These are phyloP conservation scores for Xanthoconium stramineum DNA, from an alignment of 768 basidiomycete species.

Conservation along the genomic window DNA sequence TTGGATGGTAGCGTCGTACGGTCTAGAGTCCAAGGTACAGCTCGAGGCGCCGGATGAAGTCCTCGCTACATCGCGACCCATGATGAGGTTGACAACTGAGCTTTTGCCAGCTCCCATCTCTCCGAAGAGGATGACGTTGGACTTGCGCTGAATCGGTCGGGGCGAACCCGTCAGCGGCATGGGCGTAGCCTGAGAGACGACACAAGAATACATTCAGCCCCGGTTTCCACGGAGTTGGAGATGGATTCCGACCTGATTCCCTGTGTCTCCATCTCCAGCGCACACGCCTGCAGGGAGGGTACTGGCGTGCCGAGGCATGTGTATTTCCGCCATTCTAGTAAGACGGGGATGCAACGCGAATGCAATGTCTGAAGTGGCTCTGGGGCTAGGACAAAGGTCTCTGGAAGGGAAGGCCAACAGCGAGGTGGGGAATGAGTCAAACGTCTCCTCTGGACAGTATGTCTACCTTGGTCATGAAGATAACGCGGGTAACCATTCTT, in stretches of 20 bases:
- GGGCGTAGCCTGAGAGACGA: background rate
- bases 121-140: slow-evolving; percentile 29
- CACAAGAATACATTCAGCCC: slow-evolving; percentile 7
- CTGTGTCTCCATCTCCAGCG: background rate
- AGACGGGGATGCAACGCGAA: background rate
- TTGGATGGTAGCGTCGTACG: slow-evolving; percentile 24
- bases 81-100: slow-evolving; percentile 41
- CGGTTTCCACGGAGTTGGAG: background rate
- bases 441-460: slow-evolving; percentile 7
- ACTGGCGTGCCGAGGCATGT: slow-evolving; percentile 4
- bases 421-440: background rate
- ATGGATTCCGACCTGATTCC: slow-evolving; percentile 12
- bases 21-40: slow-evolving; percentile 32
- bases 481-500: background rate
- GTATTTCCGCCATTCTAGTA: background rate
- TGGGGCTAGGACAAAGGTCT: background rate
- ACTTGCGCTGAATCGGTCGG: slow-evolving; percentile 8
- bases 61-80: slow-evolving; percentile 23
- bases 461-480: background rate
- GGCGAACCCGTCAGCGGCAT: slow-evolving; percentile 10
- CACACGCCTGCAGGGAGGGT: background rate
- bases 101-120: slow-evolving; percentile 38
- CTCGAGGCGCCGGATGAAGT: slow-evolving; percentile 31
- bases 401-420: background rate
- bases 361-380: background rate